A percentile compares a stretch with the other conserved stretches of the same genome.
Conservation (phyloP, 2,329 filamentous ascomycete species). For the Neurospora sp. region DNA sequence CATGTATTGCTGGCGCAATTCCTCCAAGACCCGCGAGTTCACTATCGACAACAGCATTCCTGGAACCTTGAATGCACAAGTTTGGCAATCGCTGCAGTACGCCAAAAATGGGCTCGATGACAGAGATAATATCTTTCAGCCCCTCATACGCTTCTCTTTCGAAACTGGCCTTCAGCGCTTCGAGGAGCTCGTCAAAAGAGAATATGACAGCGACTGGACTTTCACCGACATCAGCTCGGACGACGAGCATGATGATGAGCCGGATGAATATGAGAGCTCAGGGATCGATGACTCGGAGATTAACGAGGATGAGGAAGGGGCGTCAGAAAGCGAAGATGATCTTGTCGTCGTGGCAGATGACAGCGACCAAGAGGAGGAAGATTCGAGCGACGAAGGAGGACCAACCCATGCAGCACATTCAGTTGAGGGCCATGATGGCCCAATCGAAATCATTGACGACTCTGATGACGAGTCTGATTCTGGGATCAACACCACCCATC, state of each 20-base stretch:
- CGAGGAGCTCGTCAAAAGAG: neutral
- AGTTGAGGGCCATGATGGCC: neutral
- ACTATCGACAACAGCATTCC: neutral
- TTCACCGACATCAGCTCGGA: neutral
- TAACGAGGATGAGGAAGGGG: constrained; percentile 3
- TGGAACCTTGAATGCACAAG: constrained; percentile 4
- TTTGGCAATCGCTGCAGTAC: neutral
- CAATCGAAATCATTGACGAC: neutral
- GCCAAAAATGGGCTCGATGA: neutral
- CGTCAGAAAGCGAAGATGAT: constrained; percentile 5
- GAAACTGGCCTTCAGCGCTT: neutral
- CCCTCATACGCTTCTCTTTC: neutral
- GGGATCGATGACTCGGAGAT: constrained; percentile 13
- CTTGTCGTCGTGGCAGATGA: constrained; percentile 3
- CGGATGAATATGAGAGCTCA: constrained; percentile 14
- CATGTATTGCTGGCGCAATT: constrained; percentile 22
- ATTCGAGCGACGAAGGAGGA: neutral
- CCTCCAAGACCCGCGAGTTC: neutral
- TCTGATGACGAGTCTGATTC: neutral
- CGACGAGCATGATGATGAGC: constrained; percentile 2
- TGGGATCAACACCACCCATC: neutral
- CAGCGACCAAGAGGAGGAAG: constrained; percentile 2
- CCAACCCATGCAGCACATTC: neutral
- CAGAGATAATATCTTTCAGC: neutral
- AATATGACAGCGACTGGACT: neutral